phyloP scores from a whole-genome alignment of 2,329 filamentous ascomycete genomes.

The Hymenoscyphus linearis region DNA sequence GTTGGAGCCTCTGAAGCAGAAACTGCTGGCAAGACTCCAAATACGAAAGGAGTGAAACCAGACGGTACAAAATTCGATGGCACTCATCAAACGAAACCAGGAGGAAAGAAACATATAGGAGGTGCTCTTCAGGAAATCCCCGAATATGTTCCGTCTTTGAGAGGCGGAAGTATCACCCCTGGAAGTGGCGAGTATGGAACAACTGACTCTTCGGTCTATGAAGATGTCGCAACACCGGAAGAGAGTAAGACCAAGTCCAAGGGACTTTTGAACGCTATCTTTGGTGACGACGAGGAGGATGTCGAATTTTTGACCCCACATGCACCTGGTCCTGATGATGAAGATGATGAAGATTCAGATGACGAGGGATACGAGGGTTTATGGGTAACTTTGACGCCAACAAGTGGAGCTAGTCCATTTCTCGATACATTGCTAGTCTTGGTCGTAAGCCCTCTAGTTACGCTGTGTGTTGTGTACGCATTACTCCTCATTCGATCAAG shows the following conservation, averaged over 20 bases:
- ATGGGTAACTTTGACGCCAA: slow-evolving; percentile 94
- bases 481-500: slow-evolving; percentile 81
- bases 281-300: slow-evolving; percentile 41
- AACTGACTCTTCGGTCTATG: slow-evolving; percentile 16
- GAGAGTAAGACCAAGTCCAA: slow-evolving; percentile 24
- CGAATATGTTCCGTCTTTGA: slow-evolving; percentile 35
- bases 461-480: slow-evolving; percentile 86
- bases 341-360: slow-evolving; percentile 27
- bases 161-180: slow-evolving; percentile 64
- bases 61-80: slow-evolving; percentile 22
- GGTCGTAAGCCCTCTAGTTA: slow-evolving; percentile 90
- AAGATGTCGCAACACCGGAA: slow-evolving; percentile 28
- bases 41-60: slow-evolving; percentile 25
- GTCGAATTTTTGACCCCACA: slow-evolving; percentile 27
- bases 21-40: slow-evolving; percentile 27
- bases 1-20: slow-evolving; percentile 37
- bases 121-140: slow-evolving; percentile 29
- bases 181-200: slow-evolving; percentile 64
- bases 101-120: slow-evolving; percentile 26
- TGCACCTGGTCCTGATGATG: slow-evolving; percentile 9
- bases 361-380: slow-evolving; percentile 65
- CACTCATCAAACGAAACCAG: slow-evolving; percentile 17
- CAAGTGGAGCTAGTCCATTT: slow-evolving; percentile 84
- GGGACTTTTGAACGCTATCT: slow-evolving; percentile 46
- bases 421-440: slow-evolving; percentile 94